phyloP scores from a whole-genome alignment of 805 yeast species.

The Danielozyma ontarioensis region DNA sequence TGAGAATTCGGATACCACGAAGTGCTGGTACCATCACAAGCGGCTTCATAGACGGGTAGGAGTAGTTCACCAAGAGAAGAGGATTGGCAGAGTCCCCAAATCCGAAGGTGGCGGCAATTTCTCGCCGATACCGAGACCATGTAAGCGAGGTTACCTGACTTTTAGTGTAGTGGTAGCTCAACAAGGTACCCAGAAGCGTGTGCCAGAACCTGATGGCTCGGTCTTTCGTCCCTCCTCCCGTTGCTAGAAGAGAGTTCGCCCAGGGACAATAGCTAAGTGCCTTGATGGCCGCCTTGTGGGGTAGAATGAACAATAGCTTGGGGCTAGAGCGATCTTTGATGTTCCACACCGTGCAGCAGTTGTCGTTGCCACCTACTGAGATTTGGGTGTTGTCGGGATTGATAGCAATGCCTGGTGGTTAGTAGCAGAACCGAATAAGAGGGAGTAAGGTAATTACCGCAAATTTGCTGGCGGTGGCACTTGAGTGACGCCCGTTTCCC shows the following conservation, averaged over 20 bases:
- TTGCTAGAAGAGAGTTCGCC: constrained; percentile 73
- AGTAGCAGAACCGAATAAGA: constrained; percentile 41
- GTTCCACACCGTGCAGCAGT: constrained; percentile 75
- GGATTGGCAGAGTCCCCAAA: constrained; percentile 55
- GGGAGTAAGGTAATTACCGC: constrained; percentile 23
- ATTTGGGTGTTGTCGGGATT: constrained; percentile 49
- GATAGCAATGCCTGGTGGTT: constrained; percentile 50
- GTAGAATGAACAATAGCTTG: constrained; percentile 41
- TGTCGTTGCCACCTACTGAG: constrained; percentile 85
- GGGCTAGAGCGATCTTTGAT: constrained; percentile 35
- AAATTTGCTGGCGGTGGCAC: constrained; percentile 32
- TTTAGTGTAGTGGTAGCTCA: constrained; percentile 50
- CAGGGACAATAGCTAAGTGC: constrained; percentile 91
- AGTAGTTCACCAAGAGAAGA: constrained; percentile 51
- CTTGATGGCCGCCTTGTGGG: constrained; percentile 82
- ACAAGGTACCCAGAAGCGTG: constrained; percentile 66
- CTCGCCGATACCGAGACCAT: constrained; percentile 65
- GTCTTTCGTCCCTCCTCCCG: constrained; percentile 89
- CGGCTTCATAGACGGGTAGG: constrained; percentile 60
- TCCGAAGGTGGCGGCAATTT: constrained; percentile 78
- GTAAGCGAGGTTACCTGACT: constrained; percentile 76
- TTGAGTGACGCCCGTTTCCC: constrained; percentile 10
- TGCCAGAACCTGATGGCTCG: constrained; percentile 85
- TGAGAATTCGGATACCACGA: constrained; percentile 50
- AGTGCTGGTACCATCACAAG: constrained; percentile 46